Conservation (phyloP, 2,329 filamentous ascomycete species). For the Fusarium sp. region DNA sequence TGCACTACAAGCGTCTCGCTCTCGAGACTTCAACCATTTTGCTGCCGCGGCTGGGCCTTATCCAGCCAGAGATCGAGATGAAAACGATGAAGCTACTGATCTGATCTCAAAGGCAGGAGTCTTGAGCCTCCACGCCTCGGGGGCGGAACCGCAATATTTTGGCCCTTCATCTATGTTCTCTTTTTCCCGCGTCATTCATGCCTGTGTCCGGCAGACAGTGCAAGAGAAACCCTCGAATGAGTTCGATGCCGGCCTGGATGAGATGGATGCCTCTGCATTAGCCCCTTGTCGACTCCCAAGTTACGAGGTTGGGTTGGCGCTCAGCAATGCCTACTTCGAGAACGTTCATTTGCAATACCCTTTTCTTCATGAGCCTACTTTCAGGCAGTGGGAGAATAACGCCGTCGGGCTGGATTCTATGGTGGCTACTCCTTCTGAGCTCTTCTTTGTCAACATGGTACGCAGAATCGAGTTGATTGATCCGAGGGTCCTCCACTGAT, state of each 20-base stretch:
- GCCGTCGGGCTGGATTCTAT: background rate
- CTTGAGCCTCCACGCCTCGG: conserved; percentile 22
- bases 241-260: background rate
- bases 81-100: conserved; percentile 3
- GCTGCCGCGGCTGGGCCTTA: background rate
- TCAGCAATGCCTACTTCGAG: conserved; percentile 19
- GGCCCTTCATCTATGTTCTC: conserved; percentile 46
- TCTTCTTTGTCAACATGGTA: conserved; percentile 20
- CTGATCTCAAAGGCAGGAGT: conserved; percentile 35
- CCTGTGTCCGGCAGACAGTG: background rate
- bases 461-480: background rate
- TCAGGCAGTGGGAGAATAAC: conserved; percentile 13
- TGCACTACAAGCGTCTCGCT: background rate
- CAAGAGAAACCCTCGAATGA: background rate
- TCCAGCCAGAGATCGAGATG: background rate
- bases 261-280: background rate
- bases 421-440: background rate
- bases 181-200: conserved; percentile 41
- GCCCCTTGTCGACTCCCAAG: conserved; percentile 2
- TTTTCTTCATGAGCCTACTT: conserved; percentile 22
- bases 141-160: conserved; percentile 44
- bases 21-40: background rate
- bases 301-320: background rate
- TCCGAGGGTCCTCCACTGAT: background rate
- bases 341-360: conserved; percentile 26